phyloP scores from a whole-genome alignment of 2,329 filamentous ascomycete genomes.

The Sphaerulina populicola region DNA sequence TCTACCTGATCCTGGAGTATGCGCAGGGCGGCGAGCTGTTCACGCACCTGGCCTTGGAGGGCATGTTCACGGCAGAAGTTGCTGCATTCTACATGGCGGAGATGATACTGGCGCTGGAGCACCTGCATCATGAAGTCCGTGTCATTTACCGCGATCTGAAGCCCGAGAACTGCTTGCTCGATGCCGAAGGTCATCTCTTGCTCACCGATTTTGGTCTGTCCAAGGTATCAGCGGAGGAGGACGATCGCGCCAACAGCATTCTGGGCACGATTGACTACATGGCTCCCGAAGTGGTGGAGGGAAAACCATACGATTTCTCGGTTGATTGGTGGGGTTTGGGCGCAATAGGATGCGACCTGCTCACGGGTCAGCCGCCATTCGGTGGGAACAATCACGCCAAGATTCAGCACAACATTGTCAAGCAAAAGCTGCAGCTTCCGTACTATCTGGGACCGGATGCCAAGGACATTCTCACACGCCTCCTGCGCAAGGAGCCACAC shows the following conservation, averaged over 20 bases:
- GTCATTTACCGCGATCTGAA: conserved; percentile 96
- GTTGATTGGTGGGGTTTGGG: conserved; percentile 99
- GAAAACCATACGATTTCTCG: conserved; percentile 81
- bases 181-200: conserved; percentile 82
- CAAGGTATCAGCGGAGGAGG: conserved; percentile 73
- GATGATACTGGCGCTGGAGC: conserved; percentile 87
- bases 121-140: conserved; percentile 83
- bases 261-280: conserved; percentile 97
- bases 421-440: conserved; percentile 78
- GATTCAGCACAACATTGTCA: conserved; percentile 91
- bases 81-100: conserved; percentile 98
- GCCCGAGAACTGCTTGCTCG: conserved; percentile 92
- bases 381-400: conserved; percentile 84
- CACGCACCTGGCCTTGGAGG: conserved; percentile 83
- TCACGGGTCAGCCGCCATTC: conserved; percentile 89
- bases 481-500: conserved; percentile 82
- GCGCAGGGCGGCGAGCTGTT: conserved; percentile 95
- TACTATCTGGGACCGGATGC: conserved; percentile 88
- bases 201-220: conserved; percentile 95
- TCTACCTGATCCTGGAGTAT: conserved; percentile 96
- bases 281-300: conserved; percentile 88
- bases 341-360: conserved; percentile 80
- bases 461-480: conserved; percentile 82
- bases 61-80: conserved; percentile 85
- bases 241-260: conserved; percentile 68